A percentile compares a stretch with the other conserved stretches of the same genome.
phyloP scores from a whole-genome alignment of 257 asterid genomes.

The Ehretia macrophylla region DNA sequence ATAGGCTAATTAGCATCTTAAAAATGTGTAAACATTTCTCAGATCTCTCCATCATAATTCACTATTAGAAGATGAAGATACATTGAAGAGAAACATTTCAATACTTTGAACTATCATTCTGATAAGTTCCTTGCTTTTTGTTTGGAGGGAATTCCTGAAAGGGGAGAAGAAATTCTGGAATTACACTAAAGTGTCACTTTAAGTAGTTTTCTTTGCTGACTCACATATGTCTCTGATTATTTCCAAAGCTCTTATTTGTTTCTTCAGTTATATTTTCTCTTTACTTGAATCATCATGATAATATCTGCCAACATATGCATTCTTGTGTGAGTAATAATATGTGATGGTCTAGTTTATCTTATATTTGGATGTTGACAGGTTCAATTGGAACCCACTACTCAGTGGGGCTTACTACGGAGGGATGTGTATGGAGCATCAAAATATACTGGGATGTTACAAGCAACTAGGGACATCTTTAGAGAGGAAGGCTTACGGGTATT shows the following conservation, averaged over 20 bases:
- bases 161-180: too few relatives aligned
- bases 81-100: too few relatives aligned
- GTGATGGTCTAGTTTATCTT: slow-evolving; percentile 12
- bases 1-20: too few relatives aligned
- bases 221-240: neutral
- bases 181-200: too few relatives aligned
- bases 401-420: slow-evolving; percentile 69
- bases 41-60: too few relatives aligned
- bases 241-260: neutral
- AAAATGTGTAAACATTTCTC: too few relatives aligned
- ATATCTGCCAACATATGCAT: neutral
- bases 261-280: neutral
- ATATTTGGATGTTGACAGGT: slow-evolving; percentile 43
- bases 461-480: slow-evolving; percentile 80
- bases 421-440: slow-evolving; percentile 51
- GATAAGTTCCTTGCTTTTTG: too few relatives aligned
- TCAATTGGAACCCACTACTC: slow-evolving; percentile 88
- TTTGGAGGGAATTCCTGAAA: too few relatives aligned
- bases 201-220: too few relatives aligned
- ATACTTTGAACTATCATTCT: too few relatives aligned
- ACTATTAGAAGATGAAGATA: too few relatives aligned
- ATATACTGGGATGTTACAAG: slow-evolving; percentile 86
- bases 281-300: neutral
- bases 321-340: too few relatives aligned
- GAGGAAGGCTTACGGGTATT: slow-evolving; percentile 90